Base-by-base conservation (phyloP, 2,329 filamentous ascomycete species). In the Colletotrichum salicis region DNA sequence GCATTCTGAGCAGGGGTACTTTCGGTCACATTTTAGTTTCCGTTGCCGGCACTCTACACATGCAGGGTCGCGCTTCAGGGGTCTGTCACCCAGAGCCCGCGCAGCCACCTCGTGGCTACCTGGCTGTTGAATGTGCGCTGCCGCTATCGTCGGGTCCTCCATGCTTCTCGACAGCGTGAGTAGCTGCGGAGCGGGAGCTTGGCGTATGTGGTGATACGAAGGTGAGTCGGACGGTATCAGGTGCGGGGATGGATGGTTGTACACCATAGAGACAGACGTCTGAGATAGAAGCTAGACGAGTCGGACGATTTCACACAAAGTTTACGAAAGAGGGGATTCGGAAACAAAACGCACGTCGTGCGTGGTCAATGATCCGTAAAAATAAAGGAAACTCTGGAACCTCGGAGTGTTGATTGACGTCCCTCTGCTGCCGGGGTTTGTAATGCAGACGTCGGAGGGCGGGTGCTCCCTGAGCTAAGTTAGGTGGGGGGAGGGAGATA, bases 21-120 rank as follows among this genome's bases (percentile, higher is more conserved):
- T 85, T 71, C 88, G 84, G 76, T 90, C 88, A 78, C 88, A 90
- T 78, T 89, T 89, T 79, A 90, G 90, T 80, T 90, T 90, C 75
- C 88, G 85, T 75, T 87, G 86, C 76, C 90, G 88, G 76, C 88
- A 90, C 37, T 89, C 81, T 22, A 88, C 86, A 74, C 88, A 89
- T 22, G 86, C 86, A 64, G 88, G 80, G 37, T 63, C 57, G 35
- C 66, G 66, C 13, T 8, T 31, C 24, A n/a, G 60, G 7, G 6
- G 48, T 22, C 24, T 12, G 11, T 63, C 22, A 48, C n/a, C 4
- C 59, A 48, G 41, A 19, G n/a, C 13, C 19, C 27, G n/a, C 2
- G 56, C 33, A 19, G 24, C 24, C 15, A n/a, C 10, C 8, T 19
- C 58, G 10, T 48, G 58, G 27, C 7, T 13, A 29, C 8, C 11